phyloP scores from a whole-genome alignment of 2,329 filamentous ascomycete genomes.

The Botrytis fabae region DNA sequence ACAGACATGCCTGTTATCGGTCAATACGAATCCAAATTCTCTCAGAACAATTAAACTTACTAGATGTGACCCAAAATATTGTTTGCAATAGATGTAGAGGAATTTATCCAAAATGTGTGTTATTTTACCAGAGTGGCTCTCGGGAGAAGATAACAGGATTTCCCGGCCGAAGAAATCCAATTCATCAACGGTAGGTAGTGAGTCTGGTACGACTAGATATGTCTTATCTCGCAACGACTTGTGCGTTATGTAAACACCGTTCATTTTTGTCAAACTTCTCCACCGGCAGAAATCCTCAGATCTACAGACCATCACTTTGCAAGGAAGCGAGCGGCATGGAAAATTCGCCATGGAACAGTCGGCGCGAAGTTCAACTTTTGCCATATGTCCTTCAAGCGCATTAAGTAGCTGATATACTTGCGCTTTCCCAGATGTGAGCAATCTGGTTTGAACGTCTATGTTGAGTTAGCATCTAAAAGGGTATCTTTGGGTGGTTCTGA shows the following conservation, averaged over 20 bases:
- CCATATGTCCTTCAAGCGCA: conserved; percentile 19
- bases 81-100: conserved; percentile 23
- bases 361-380: conserved; percentile 24
- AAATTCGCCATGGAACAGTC: conserved; percentile 22
- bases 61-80: conserved; percentile 11
- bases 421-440: conserved; percentile 21
- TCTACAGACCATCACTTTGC: conserved; percentile 27
- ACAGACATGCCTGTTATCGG: conserved; percentile 21
- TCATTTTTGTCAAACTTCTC: conserved; percentile 27
- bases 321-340: conserved; percentile 23
- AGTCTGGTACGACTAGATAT: conserved; percentile 28
- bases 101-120: conserved; percentile 28
- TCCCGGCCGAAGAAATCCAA: conserved; percentile 28
- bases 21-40: neutral
- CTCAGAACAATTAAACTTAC: neutral
- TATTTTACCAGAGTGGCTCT: conserved; percentile 26
- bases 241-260: conserved; percentile 29
- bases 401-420: conserved; percentile 11
- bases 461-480: neutral
- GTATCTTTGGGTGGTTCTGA: neutral
- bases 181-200: conserved; percentile 26
- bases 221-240: conserved; percentile 25
- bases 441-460: conserved; percentile 24
- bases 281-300: conserved; percentile 26
- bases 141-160: conserved; percentile 25